Evolutionary conservation across 2,329 filamentous ascomycete genomes (phyloP).

Genomic region (Aspergillus sergii): DNA sequence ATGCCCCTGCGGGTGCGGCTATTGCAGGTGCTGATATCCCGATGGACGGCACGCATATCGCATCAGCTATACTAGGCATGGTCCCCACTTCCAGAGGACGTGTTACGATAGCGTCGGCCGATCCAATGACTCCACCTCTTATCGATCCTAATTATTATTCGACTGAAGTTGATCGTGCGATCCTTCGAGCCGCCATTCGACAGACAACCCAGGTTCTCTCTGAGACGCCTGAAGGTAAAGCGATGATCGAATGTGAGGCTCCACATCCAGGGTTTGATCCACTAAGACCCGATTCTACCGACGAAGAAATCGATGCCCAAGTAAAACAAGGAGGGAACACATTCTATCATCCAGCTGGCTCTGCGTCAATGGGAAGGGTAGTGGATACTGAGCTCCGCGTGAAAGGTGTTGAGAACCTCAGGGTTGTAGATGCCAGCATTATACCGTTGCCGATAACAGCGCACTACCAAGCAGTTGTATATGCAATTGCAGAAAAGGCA

Average conservation of each 20-base stretch:
- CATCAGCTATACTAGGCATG: conserved; percentile 22
- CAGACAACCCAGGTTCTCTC: conserved; percentile 16
- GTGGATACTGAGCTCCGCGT: conserved; percentile 14
- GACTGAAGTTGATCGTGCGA: conserved; percentile 27
- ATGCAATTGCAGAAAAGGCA: conserved; percentile 22
- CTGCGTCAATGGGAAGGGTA: conserved; percentile 14
- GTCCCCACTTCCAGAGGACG: conserved; percentile 25
- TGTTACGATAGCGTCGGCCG: conserved; percentile 19
- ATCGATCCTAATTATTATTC: conserved; percentile 36
- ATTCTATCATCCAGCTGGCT: conserved; percentile 24
- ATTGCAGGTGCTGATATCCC: conserved; percentile 15
- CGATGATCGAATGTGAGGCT: conserved; percentile 23
- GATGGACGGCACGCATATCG: conserved; percentile 27
- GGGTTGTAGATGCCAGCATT: conserved; percentile 31
- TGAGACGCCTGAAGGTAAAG: conserved; percentile 11
- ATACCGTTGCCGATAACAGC: conserved; percentile 22
- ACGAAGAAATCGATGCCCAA: conserved; percentile 13
- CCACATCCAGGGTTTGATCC: conserved; percentile 5
- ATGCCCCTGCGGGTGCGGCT: conserved; percentile 24
- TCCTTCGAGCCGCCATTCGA: conserved; percentile 21
- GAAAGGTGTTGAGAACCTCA: conserved; percentile 19
- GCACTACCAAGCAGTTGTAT: conserved; percentile 24
- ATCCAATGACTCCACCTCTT: conserved; percentile 20
- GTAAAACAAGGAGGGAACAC: conserved; percentile 2
- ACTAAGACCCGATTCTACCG: not conserved